phyloP scores from a whole-genome alignment of 768 basidiomycete genomes.

The Russula sp. region DNA sequence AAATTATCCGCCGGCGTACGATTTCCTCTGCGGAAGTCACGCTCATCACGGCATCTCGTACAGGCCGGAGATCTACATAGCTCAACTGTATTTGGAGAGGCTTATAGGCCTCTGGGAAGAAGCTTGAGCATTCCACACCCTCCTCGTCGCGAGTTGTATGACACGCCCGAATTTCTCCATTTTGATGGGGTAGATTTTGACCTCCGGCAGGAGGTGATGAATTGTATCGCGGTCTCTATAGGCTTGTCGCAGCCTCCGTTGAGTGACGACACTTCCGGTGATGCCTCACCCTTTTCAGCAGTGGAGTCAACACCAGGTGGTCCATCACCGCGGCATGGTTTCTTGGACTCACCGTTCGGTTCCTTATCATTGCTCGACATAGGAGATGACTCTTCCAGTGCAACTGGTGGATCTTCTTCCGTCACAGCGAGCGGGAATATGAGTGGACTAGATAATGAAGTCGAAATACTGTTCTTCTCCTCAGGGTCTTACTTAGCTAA shows the following conservation, averaged over 20 bases:
- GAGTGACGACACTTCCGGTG: constrained; percentile 61
- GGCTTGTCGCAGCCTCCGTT: constrained; percentile 86
- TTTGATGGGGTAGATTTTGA: constrained; percentile 75
- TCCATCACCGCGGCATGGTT: constrained; percentile 34
- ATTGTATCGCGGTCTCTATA: constrained; percentile 95
- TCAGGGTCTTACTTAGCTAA: constrained; percentile 83
- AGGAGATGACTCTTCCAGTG: constrained; percentile 65
- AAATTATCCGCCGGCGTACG: constrained; percentile 12
- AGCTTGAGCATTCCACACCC: constrained; percentile 25
- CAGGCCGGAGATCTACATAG: constrained; percentile 77
- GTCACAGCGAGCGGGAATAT: constrained; percentile 53
- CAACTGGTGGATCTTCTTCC: constrained; percentile 57
- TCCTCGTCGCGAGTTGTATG: constrained; percentile 24
- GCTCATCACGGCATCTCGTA: constrained; percentile 53
- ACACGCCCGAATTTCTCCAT: constrained; percentile 30
- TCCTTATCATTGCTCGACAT: constrained; percentile 70
- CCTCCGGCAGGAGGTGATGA: constrained; percentile 95
- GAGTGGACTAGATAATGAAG: constrained; percentile 90
- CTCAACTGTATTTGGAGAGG: constrained; percentile 50
- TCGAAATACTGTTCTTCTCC: constrained; percentile 91
- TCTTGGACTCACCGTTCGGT: constrained; percentile 65
- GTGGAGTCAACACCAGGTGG: constrained; percentile 37
- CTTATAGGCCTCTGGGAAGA: constrained; percentile 36
- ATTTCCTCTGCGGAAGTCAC: constrained; percentile 33
- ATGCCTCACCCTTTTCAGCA: constrained; percentile 63